A percentile compares a stretch with the other conserved stretches of the same genome.
phyloP scores from a whole-genome alignment of 345 rosid species.

The Salix exigua region DNA sequence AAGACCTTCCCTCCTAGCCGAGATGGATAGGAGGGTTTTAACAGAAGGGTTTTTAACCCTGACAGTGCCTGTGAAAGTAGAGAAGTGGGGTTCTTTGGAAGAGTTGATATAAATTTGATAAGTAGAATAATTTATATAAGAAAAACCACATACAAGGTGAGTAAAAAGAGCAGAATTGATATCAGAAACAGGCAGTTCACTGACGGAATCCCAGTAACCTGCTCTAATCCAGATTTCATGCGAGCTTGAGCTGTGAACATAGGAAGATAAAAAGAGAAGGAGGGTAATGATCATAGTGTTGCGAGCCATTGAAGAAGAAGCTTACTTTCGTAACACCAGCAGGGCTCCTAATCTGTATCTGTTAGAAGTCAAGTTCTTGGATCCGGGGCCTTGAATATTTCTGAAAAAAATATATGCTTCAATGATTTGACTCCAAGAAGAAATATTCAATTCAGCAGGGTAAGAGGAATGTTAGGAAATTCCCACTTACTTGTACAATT shows the following conservation, averaged over 20 bases:
- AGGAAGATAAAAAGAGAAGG: not conserved
- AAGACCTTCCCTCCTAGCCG: constrained; percentile 24
- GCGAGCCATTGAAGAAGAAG: not conserved
- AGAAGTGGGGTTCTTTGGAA: constrained; percentile 6
- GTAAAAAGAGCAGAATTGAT: constrained; percentile 31
- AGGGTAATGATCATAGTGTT: not conserved
- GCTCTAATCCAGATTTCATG: constrained; percentile 29
- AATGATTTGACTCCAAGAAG: too few relatives aligned
- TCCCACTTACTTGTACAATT: too few relatives aligned
- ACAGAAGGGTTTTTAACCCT: constrained; percentile 27
- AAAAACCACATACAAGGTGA: constrained; percentile 34
- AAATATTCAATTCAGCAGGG: too few relatives aligned
- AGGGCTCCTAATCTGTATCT: too few relatives aligned
- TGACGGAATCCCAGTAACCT: constrained; percentile 24
- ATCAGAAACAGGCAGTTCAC: constrained; percentile 14
- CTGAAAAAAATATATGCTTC: too few relatives aligned
- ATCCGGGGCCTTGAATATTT: too few relatives aligned
- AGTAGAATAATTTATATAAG: constrained; percentile 20
- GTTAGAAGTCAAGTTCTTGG: too few relatives aligned
- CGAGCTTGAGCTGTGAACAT: constrained; percentile 6
- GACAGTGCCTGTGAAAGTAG: constrained; percentile 27
- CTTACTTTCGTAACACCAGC: too few relatives aligned
- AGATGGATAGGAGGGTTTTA: constrained; percentile 26
- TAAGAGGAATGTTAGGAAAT: too few relatives aligned
- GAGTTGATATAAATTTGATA: constrained; percentile 15